These are phyloP conservation scores for Blepharisma stoltei DNA, from an alignment of 73 alveolate genomes.

Conservation along the genomic window DNA sequence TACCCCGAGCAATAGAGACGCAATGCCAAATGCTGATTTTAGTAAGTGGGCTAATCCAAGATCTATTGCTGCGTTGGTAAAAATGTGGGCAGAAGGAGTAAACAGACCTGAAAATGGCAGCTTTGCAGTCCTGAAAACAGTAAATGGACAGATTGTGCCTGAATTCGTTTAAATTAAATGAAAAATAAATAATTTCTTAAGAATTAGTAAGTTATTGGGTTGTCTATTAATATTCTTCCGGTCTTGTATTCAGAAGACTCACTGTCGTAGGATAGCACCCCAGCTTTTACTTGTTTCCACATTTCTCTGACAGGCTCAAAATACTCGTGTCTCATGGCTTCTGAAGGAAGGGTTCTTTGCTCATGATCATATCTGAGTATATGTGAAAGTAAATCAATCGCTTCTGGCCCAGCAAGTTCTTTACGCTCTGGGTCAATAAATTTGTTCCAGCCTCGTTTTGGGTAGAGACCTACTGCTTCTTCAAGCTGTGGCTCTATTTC, in stretches of 20 bases:
- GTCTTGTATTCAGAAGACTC: too few relatives aligned
- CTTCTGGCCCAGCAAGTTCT: conserved; percentile 17
- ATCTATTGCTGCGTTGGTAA: conserved; percentile 70
- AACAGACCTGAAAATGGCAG: conserved; percentile 74
- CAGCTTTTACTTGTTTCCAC: conserved; percentile 6
- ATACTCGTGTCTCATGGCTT: conserved; percentile 95
- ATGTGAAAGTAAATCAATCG: conserved; percentile 1
- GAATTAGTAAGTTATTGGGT: too few relatives aligned
- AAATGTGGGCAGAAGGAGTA: conserved; percentile 79
- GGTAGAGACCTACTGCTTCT: conserved; percentile 46
- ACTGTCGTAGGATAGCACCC: too few relatives aligned
- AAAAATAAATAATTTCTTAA: background rate
- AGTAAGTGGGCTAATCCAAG: conserved; percentile 69
- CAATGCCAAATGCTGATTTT: conserved; percentile 83
- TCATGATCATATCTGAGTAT: conserved; percentile 36
- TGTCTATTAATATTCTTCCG: too few relatives aligned
- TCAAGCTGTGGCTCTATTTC: conserved; percentile 57
- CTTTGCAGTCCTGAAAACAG: conserved; percentile 53
- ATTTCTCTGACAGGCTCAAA: conserved; percentile 72
- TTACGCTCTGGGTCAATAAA: conserved; percentile 4
- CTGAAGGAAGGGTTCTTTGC: conserved; percentile 89
- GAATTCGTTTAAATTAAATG: conserved; percentile 55
- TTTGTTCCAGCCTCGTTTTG: background rate
- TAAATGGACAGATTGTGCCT: conserved; percentile 65
- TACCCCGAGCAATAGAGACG: conserved; percentile 70